Conservation (phyloP, 2,329 filamentous ascomycete species). For the Phoma sp. region DNA sequence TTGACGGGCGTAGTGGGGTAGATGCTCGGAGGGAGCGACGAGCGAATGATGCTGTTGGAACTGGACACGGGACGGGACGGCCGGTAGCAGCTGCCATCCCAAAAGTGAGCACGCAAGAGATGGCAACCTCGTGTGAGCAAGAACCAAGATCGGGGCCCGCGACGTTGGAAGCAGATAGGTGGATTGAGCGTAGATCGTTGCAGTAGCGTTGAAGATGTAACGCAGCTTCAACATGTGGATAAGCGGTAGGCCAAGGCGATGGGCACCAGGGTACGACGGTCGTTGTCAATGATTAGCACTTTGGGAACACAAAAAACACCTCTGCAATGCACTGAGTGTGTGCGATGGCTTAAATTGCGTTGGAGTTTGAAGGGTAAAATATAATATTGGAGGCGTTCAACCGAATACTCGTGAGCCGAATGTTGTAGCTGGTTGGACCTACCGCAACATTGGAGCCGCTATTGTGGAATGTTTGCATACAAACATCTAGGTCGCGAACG, state of each 20-base stretch:
- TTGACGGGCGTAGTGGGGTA: slow-evolving; percentile 9
- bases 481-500: too few relatives aligned
- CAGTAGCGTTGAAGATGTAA: background rate
- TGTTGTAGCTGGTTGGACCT: too few relatives aligned
- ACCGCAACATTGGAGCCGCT: too few relatives aligned
- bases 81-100: background rate
- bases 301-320: too few relatives aligned
- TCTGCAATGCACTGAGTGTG: too few relatives aligned
- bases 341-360: too few relatives aligned
- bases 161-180: background rate
- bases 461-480: too few relatives aligned
- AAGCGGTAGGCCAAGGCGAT: slow-evolving; percentile 6
- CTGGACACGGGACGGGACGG: slow-evolving; percentile 13
- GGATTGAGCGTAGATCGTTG: background rate
- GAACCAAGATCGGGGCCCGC: background rate
- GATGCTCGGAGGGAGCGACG: slow-evolving; percentile 5
- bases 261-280: slow-evolving; percentile 1
- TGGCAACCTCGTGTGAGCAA: background rate
- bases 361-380: too few relatives aligned
- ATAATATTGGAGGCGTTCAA: too few relatives aligned
- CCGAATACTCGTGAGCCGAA: too few relatives aligned
- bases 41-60: slow-evolving; percentile 9
- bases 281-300: too few relatives aligned
- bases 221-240: background rate
- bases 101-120: slow-evolving; percentile 6